A percentile compares a stretch with the other conserved stretches of the same genome.
Evolutionary conservation across 139 green algal species (phyloP).

Genomic region (Volvox africanus): DNA sequence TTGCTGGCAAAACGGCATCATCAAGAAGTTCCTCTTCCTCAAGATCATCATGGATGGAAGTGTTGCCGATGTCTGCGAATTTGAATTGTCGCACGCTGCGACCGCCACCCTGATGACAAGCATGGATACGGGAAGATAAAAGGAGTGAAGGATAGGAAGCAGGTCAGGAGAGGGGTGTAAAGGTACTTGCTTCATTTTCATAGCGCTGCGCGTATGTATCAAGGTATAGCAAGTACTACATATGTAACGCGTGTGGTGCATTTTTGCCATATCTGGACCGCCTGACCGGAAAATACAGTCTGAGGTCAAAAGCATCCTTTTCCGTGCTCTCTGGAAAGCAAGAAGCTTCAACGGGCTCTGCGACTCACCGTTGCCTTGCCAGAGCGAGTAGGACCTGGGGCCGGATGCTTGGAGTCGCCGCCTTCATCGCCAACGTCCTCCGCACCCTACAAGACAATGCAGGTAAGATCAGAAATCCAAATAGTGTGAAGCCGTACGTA

Average conservation of each 20-base stretch:
- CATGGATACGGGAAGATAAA: background rate
- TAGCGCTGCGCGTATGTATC: too few relatives aligned
- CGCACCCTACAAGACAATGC: background rate
- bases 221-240: too few relatives aligned
- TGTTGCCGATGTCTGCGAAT: slow-evolving; percentile 8
- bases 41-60: slow-evolving; percentile 12
- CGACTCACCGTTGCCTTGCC: background rate
- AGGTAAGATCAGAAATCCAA: background rate
- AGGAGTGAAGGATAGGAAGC: too few relatives aligned
- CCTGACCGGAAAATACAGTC: too few relatives aligned
- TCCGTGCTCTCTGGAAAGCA: too few relatives aligned
- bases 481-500: too few relatives aligned
- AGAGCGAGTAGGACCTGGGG: background rate
- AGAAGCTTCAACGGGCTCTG: too few relatives aligned
- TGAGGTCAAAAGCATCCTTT: too few relatives aligned
- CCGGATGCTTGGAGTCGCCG: background rate
- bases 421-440: background rate
- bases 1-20: background rate
- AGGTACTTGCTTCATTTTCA: too few relatives aligned
- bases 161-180: too few relatives aligned
- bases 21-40: slow-evolving; percentile 34
- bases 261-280: too few relatives aligned
- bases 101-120: background rate
- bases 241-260: too few relatives aligned
- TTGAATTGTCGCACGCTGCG: slow-evolving; percentile 38